Conservation (phyloP, 108 stramenopile genomes). For the Mediolabrus comicus region DNA sequence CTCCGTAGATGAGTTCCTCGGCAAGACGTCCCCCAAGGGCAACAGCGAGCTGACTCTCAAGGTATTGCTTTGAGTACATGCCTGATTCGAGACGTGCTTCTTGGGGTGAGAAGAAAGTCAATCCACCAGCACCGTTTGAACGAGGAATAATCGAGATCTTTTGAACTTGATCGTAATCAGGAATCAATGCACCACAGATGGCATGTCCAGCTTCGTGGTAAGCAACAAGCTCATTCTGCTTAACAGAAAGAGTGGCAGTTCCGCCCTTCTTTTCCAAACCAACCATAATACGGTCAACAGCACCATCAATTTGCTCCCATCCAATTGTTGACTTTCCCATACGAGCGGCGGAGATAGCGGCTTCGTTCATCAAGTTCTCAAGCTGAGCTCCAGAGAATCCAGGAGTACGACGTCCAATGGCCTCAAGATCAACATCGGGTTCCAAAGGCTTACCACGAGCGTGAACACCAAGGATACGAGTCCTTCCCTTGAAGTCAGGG, state of each 20-base stretch:
- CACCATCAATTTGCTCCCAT: constrained; percentile 93
- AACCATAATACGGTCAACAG: constrained; percentile 96
- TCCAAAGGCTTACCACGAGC: constrained; percentile 90
- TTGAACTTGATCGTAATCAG: constrained; percentile 94
- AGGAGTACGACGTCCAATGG: constrained; percentile 90
- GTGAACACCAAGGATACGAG: constrained; percentile 92
- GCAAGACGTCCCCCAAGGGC: constrained; percentile 96
- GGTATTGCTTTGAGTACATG: constrained; percentile 90
- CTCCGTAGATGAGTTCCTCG: constrained; percentile 96
- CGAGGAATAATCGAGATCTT: constrained; percentile 97
- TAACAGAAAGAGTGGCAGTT: constrained; percentile 60
- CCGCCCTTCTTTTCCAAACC: constrained; percentile 95
- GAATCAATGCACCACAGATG: constrained; percentile 87
- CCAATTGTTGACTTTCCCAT: constrained; percentile 77
- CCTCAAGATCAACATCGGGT: constrained; percentile 91
- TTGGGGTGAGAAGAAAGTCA: constrained; percentile 94
- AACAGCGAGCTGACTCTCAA: constrained; percentile 92
- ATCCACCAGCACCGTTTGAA: constrained; percentile 89
- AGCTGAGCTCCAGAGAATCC: constrained; percentile 97
- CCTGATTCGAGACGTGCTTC: constrained; percentile 91
- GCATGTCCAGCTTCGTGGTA: constrained; percentile 98
- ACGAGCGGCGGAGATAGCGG: constrained; percentile 90
- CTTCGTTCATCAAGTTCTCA: constrained; percentile 97
- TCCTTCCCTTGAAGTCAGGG: constrained; percentile 92
- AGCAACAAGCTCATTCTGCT: constrained; percentile 84